Percentiles rank a stretch among this genome's conserved stretches.
These are phyloP conservation scores for Anaeromyces robustus DNA, from an alignment of 192 early-diverging fungal genomes.

Conservation along the genomic window DNA sequence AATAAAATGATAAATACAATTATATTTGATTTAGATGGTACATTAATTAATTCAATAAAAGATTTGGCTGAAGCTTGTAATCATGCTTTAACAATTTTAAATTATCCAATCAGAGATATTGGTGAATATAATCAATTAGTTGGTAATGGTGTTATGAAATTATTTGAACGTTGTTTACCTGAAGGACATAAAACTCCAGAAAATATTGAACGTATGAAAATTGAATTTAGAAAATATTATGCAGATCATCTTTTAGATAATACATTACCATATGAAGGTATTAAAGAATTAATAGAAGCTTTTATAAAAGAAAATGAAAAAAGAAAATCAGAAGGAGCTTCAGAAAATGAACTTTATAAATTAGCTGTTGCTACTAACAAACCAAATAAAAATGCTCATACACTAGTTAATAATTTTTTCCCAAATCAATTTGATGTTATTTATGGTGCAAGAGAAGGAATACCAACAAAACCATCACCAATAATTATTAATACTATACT, in stretches of 20 bases:
- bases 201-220: not conserved
- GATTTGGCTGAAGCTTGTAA: not conserved
- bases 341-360: not conserved
- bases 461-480: not conserved
- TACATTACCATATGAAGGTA: not conserved
- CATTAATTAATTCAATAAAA: not conserved
- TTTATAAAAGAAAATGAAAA: not conserved
- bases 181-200: not conserved
- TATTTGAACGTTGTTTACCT: not conserved
- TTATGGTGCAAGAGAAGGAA: not conserved
- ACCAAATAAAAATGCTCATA: not conserved
- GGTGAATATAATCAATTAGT: not conserved
- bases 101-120: not conserved
- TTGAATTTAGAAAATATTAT: not conserved
- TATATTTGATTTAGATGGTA: not conserved
- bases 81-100: not conserved
- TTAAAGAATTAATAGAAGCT: not conserved
- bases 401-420: not conserved
- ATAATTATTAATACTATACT: not conserved
- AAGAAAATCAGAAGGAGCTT: not conserved
- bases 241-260: not conserved
- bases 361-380: not conserved
- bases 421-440: not conserved
- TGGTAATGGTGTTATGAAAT: not conserved
- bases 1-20: not conserved